Conservation (phyloP, 1,284 basidiomycete species). For the Puccinia sorghi region DNA sequence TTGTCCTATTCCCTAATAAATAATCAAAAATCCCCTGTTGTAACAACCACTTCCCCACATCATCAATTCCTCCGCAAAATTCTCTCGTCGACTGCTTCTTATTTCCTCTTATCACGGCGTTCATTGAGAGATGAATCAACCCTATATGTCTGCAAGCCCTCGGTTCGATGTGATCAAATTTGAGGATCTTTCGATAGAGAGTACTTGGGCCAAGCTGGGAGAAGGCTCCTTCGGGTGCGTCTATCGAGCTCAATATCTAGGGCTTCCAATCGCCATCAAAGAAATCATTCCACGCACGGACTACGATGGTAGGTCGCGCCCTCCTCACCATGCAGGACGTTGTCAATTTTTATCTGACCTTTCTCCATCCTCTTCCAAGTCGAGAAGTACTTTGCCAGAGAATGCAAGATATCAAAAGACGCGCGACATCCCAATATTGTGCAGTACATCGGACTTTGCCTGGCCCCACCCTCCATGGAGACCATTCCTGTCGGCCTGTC, state of each 20-base stretch:
- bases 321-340: background rate
- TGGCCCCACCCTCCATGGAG: slow-evolving; percentile 70
- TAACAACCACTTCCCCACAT: background rate
- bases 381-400: slow-evolving; percentile 94
- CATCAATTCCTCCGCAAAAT: background rate
- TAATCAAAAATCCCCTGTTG: no score
- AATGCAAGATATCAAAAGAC: slow-evolving; percentile 90
- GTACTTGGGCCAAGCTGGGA: slow-evolving; percentile 69
- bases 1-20: no score
- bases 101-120: background rate
- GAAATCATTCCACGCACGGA: slow-evolving; percentile 59
- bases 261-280: slow-evolving; percentile 94
- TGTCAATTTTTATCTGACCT: background rate
- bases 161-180: slow-evolving; percentile 76
- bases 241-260: slow-evolving; percentile 88
- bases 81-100: background rate
- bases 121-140: background rate
- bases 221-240: slow-evolving; percentile 90
- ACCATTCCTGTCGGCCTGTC: slow-evolving; percentile 14
- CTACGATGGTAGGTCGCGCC: slow-evolving; percentile 53
- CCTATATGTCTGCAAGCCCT: background rate
- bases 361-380: slow-evolving; percentile 59
- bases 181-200: slow-evolving; percentile 60
- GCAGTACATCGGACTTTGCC: slow-evolving; percentile 87
- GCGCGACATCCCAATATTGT: slow-evolving; percentile 85